Conservation (phyloP, 208 protist genomes). For the Leishmania aethiopica region DNA sequence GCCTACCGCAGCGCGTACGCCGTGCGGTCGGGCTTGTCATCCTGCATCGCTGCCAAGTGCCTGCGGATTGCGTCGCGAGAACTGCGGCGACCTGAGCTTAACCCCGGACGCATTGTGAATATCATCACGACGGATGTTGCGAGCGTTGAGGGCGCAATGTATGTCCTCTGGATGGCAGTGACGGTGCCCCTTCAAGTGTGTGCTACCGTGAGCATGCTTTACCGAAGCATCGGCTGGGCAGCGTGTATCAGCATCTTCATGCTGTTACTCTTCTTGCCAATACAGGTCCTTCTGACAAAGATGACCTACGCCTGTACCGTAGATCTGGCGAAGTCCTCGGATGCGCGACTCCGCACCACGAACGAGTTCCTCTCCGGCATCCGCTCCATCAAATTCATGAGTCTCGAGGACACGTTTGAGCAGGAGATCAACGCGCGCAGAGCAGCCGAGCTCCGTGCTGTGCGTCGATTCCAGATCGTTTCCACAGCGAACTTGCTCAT, state of each 20-base stretch:
- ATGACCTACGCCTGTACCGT: constrained; percentile 24
- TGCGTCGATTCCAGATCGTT: constrained; percentile 38
- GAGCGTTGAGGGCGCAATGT: background rate
- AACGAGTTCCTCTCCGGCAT: constrained; percentile 94
- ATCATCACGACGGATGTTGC: constrained; percentile 12
- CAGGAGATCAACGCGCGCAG: constrained; percentile 44
- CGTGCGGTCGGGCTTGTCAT: constrained; percentile 56
- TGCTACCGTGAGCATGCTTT: constrained; percentile 63
- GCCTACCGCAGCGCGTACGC: constrained; percentile 31
- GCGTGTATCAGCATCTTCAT: constrained; percentile 72
- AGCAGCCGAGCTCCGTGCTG: constrained; percentile 42
- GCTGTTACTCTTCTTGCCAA: constrained; percentile 67
- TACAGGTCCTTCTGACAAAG: constrained; percentile 61
- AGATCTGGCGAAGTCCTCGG: constrained; percentile 47
- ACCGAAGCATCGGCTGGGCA: constrained; percentile 48
- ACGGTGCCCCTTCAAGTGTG: constrained; percentile 51
- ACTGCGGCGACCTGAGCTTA: constrained; percentile 65
- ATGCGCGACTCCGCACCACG: constrained; percentile 87
- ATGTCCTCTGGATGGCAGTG: constrained; percentile 24
- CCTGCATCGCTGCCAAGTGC: constrained; percentile 81
- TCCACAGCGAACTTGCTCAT: constrained; percentile 49
- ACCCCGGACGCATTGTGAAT: constrained; percentile 87
- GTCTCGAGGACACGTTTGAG: constrained; percentile 81
- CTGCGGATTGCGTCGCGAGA: constrained; percentile 46
- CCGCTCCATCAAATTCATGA: constrained; percentile 94